Evolutionary conservation across 2,329 filamentous ascomycete species (phyloP), one percentile per base, ranked within the genome.

Genomic region (Hirsutella thompsonii): DNA sequence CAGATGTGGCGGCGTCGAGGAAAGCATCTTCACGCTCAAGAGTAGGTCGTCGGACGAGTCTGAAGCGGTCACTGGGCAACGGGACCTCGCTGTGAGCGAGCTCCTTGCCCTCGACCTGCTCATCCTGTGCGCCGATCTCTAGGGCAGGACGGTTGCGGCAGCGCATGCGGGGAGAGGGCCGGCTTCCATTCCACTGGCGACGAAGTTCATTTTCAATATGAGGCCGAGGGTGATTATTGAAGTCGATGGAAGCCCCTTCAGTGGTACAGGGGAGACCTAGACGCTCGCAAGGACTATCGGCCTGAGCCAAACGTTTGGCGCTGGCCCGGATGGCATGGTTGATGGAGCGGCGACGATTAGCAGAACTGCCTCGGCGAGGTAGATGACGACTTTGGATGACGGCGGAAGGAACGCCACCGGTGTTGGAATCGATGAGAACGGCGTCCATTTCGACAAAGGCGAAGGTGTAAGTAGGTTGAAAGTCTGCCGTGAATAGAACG

Each of bases 11-110:
- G 4, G 55, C 53, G 36, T 67, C 64, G 36, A 61, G 55, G 33
- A 71, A 71, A 5, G 68, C 68, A 35, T 68, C 65, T 47, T 70
- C 61, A 9, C 68, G 55, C 46, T 68, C 66, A 19, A 70, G 57
- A 1, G 59, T 60, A 2, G 67, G 67, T 8, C 53, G 55, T 8
- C 62, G 57, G n/a, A 45, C 44, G 20, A 60, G 55, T 13, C 55
- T 53, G 13, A 47, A 49, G 29, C 51, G 44, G 44, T 67, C 64
- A 26, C 58, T 55, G 2, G 63, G 63, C 3, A 65, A 53, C n/a
- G 52, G 50, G n/a, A 59, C 45, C 32, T 51, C 46, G 43, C 57
- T 60, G 16, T 50, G 51, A 1, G 63, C 63, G 16, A 66, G 54
- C 9, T 57, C 57, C 20, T 52, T 45, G 29, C 55, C 58, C 44